Conservation (phyloP, 2,329 filamentous ascomycete species). For the Aureobasidium vineae region DNA sequence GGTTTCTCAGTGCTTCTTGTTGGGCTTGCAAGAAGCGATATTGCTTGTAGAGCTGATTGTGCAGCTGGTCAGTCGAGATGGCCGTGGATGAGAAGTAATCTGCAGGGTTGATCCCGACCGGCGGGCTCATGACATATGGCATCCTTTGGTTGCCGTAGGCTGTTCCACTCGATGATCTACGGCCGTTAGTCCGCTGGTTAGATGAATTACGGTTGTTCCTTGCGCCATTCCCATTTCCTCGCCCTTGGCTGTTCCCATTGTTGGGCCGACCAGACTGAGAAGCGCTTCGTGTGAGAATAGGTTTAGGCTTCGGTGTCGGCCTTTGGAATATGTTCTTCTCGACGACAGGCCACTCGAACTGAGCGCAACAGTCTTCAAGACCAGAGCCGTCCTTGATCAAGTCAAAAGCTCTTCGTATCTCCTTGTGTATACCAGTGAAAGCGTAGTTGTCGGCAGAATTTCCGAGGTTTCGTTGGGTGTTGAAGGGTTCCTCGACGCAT, state of each 20-base stretch:
- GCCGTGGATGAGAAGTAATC: conserved; percentile 43
- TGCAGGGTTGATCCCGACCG: conserved; percentile 40
- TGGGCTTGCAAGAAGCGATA: conserved; percentile 42
- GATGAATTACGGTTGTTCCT: conserved; percentile 49
- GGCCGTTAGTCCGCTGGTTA: conserved; percentile 50
- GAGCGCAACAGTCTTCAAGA: conserved; percentile 78
- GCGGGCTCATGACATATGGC: conserved; percentile 45
- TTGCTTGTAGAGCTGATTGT: conserved; percentile 51
- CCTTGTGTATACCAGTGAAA: conserved; percentile 84
- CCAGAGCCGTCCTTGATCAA: conserved; percentile 70
- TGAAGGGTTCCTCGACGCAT: conserved; percentile 97
- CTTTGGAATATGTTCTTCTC: conserved; percentile 60
- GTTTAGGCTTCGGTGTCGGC: conserved; percentile 56
- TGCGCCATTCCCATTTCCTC: conserved; percentile 43
- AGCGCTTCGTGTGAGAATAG: conserved; percentile 52
- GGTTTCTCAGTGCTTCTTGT: conserved; percentile 41
- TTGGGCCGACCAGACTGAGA: conserved; percentile 51
- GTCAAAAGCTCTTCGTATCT: conserved; percentile 85
- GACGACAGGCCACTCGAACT: conserved; percentile 84
- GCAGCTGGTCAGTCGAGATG: conserved; percentile 43
- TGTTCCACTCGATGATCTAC: conserved; percentile 59
- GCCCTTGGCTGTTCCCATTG: conserved; percentile 34
- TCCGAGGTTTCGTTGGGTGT: conserved; percentile 80
- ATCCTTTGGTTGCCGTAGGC: conserved; percentile 45
- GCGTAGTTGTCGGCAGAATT: conserved; percentile 97